These are phyloP conservation scores for Phlyctochytrium planicorne DNA, from an alignment of 192 early-diverging fungal genomes.

Conservation along the genomic window DNA sequence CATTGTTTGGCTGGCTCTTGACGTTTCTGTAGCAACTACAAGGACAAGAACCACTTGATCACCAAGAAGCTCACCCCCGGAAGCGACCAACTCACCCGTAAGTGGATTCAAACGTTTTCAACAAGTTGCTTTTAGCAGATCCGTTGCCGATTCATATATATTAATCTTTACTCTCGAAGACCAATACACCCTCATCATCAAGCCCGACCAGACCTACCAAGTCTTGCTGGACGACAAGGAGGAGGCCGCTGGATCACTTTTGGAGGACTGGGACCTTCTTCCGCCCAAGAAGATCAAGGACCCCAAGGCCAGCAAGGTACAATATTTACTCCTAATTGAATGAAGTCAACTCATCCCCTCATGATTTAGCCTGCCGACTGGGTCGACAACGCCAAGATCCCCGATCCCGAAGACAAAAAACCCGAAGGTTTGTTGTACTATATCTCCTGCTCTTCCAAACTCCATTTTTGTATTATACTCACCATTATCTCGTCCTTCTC, in stretches of 20 bases:
- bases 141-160: not conserved
- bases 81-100: slow-evolving; percentile 44
- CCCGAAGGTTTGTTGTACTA: no score
- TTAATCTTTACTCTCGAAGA: slow-evolving; percentile 15
- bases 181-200: slow-evolving; percentile 47
- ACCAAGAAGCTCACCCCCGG: slow-evolving; percentile 38
- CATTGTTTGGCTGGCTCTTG: no score
- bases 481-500: no score
- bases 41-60: slow-evolving; percentile 51
- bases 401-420: slow-evolving; percentile 72
- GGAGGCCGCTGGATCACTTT: slow-evolving; percentile 33
- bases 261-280: slow-evolving; percentile 50
- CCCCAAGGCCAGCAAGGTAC: slow-evolving; percentile 38
- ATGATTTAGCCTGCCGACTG: slow-evolving; percentile 13
- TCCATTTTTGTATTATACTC: no score
- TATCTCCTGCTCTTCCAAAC: no score
- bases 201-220: slow-evolving; percentile 51
- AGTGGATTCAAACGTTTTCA: slow-evolving; percentile 8
- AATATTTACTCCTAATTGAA: slow-evolving; percentile 3
- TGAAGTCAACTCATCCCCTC: not conserved
- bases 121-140: not conserved
- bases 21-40: slow-evolving; percentile 37
- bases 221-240: slow-evolving; percentile 42
- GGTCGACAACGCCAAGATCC: slow-evolving; percentile 62
- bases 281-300: slow-evolving; percentile 45